Base-by-base conservation (phyloP, 2,329 filamentous ascomycete genomes). In the Penicillium italicum region DNA sequence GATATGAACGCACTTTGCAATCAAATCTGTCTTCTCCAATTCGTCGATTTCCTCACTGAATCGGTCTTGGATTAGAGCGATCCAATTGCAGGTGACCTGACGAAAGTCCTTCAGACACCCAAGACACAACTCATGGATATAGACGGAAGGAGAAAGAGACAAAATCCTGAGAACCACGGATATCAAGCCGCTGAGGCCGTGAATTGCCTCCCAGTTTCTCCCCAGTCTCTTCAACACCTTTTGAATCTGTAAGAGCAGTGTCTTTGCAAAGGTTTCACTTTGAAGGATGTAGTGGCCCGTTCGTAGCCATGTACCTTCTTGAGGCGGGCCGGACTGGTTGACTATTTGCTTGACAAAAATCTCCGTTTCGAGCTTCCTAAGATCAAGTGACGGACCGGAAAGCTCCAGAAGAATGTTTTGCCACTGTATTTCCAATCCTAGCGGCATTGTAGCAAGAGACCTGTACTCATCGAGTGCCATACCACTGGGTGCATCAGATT, bases 401-500 rank as follows among this genome's bases (percentile, higher is more conserved):
- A 87, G 66, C 61, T 85, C 79, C 0, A 74, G 63, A 0, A 84
- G 63, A 3, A 87, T 78, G 50, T 85, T 86, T 9, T 73, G 62
- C 80, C 83, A 87, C 48, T 83, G 80, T 9, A 85, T 67, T 1
- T 67, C 63, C 18, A 74, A 55, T 0, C 83, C 83, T 1, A 79
- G 64, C 0, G 79, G 75, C 3, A 87, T 59, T 0, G 76, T 64
- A 0, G 75, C 73, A n/a, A 86, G 76, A 0, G 77, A 72, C 48
- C 81, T 80, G 64, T 78, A 86, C 50, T 88, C 83, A 0, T 79
- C 77, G 0, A 83, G 55, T 0, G 78, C 74, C 53, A 88, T 70
- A 22, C 77, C 62, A 0, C 53, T 11, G 0, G 84, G 82, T 46
- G 82, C 85, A 0, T 66, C 48, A 0, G 61, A 68, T 54, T 84